Conservation (phyloP, 768 basidiomycete species). For the Phylloporus sp. region DNA sequence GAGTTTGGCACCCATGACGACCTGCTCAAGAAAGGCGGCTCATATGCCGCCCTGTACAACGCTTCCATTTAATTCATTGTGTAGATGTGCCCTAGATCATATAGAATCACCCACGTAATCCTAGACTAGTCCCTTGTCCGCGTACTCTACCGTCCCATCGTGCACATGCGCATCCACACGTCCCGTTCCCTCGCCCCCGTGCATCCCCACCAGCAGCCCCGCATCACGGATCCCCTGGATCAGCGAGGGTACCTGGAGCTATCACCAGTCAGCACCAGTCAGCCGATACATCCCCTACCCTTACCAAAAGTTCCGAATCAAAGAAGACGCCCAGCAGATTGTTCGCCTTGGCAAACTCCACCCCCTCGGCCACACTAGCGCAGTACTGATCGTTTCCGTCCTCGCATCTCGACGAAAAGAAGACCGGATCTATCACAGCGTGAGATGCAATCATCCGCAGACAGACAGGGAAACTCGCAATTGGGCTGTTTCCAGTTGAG, state of each 20-base stretch:
- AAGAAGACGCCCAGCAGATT: constrained; percentile 91
- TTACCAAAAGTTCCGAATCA: constrained; percentile 81
- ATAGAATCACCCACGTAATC: constrained; percentile 18
- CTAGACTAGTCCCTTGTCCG: constrained; percentile 49
- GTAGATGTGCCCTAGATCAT: constrained; percentile 25
- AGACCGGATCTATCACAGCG: constrained; percentile 77
- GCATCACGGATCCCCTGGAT: constrained; percentile 85
- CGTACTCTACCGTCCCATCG: constrained; percentile 63
- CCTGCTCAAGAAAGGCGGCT: constrained; percentile 52
- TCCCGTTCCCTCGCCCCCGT: constrained; percentile 52
- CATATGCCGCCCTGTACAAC: constrained; percentile 66
- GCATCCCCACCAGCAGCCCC: constrained; percentile 82
- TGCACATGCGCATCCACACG: constrained; percentile 67
- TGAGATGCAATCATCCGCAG: constrained; percentile 22
- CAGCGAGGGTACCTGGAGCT: constrained; percentile 84
- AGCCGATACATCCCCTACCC: constrained; percentile 30
- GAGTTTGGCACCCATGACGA: constrained; percentile 77
- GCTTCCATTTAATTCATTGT: constrained; percentile 56
- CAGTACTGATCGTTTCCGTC: constrained; percentile 43
- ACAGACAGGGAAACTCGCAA: constrained; percentile 51
- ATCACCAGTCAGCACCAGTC: constrained; percentile 6
- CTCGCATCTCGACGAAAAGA: constrained; percentile 82
- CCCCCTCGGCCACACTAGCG: constrained; percentile 80
- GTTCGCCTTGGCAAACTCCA: constrained; percentile 89
- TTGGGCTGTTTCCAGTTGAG: constrained; percentile 99